Evolutionary conservation across 169 alveolate genomes (phyloP).

Genomic region (Hammondia hammondi): DNA sequence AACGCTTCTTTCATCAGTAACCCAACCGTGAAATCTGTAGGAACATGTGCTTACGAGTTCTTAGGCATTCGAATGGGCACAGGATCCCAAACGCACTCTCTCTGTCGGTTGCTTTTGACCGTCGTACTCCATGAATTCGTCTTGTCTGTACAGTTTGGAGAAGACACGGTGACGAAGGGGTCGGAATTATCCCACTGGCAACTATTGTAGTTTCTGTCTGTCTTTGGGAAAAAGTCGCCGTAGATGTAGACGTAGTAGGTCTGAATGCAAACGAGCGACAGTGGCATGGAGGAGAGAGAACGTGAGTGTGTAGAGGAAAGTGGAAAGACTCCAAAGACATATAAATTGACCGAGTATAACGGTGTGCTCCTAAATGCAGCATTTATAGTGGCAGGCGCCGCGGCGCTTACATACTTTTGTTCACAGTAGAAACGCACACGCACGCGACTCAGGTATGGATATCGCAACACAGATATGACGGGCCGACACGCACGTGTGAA

Average conservation of each 20-base stretch:
- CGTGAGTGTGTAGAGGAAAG: background rate
- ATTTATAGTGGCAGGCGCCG: background rate
- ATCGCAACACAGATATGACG: background rate
- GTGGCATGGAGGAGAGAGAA: background rate
- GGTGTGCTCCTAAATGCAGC: background rate
- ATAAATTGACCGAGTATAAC: background rate
- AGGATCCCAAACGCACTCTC: slow-evolving; percentile 64
- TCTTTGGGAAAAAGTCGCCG: slow-evolving; percentile 58
- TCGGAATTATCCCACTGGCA: slow-evolving; percentile 63
- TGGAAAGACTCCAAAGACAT: background rate
- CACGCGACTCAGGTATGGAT: too few relatives aligned
- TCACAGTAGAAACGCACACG: too few relatives aligned
- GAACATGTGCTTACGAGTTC: slow-evolving; percentile 31
- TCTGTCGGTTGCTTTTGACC: slow-evolving; percentile 51
- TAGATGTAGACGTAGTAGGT: slow-evolving; percentile 56
- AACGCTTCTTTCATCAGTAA: too few relatives aligned
- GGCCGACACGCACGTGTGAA: background rate
- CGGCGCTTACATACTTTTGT: background rate
- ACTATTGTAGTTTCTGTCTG: slow-evolving; percentile 52
- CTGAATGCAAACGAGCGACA: background rate
- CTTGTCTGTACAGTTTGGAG: background rate
- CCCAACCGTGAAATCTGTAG: too few relatives aligned
- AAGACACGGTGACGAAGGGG: slow-evolving; percentile 52
- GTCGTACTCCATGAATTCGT: slow-evolving; percentile 48
- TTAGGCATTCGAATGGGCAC: slow-evolving; percentile 46